These are phyloP conservation scores for Penicillium robsamsonii DNA, from an alignment of 495 filamentous ascomycete species.

Conservation along the genomic window DNA sequence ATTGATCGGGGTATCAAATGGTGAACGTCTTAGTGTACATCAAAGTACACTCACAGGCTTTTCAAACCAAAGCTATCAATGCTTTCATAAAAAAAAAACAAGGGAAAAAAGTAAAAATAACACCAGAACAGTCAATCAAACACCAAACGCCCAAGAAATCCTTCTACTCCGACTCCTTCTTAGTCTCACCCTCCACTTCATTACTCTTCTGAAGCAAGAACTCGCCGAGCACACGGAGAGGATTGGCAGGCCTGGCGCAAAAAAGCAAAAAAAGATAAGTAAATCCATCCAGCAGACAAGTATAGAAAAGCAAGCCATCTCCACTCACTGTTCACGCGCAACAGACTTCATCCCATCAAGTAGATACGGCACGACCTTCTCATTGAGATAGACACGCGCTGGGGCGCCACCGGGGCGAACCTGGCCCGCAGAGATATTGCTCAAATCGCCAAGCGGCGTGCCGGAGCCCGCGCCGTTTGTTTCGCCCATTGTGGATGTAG, in stretches of 20 bases:
- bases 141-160: constrained; percentile 2
- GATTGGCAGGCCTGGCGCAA: constrained; percentile 64
- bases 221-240: constrained; percentile 80
- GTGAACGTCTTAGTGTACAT: not conserved
- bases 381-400: constrained; percentile 83
- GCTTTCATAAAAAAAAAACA: not conserved
- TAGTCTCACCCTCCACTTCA: constrained; percentile 58
- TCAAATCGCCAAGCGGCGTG: constrained; percentile 41
- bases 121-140: not conserved
- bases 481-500: constrained; percentile 23
- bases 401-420: constrained; percentile 72
- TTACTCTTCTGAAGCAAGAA: constrained; percentile 78
- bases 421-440: constrained; percentile 41
- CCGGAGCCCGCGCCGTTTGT: constrained; percentile 25
- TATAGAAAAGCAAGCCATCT: not conserved
- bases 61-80: not conserved
- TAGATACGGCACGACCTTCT: constrained; percentile 78
- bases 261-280: constrained; percentile 7
- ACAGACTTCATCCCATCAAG: constrained; percentile 91
- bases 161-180: constrained; percentile 20
- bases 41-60: not conserved
- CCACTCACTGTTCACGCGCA: constrained; percentile 73
- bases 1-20: constrained; percentile 6
- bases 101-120: not conserved
- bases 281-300: not conserved